Evolutionary conservation across 2,329 filamentous ascomycete species (phyloP), one percentile per base, ranked within the genome.

Genomic region (Talaromyces sp.): DNA sequence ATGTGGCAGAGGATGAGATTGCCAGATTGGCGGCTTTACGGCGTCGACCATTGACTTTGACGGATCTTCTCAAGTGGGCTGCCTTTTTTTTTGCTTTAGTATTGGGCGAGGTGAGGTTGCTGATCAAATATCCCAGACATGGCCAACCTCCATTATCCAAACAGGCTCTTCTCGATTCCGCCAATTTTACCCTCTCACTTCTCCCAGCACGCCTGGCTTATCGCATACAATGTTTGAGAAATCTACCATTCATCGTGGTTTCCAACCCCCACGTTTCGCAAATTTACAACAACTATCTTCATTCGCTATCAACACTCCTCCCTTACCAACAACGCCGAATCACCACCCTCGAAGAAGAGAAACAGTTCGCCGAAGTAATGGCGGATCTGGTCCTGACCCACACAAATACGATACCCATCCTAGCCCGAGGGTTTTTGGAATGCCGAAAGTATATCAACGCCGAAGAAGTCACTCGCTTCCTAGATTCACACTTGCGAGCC

Each of bases 301-400:
- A 97, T 74, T 96, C 91, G 2, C 80, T 99, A 19, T 93, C 89
- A 2, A 96, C 91, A 0, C 81, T 99, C 15, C 83, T 97, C 3
- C 92, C 93, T 5, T 97, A 93, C 68, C 86, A 88, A 33, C 81
- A 89, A 69, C 80, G 82, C 58, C 81, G 82, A 58, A 91, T 95
- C 61, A 84, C 83, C 48, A 90, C 84, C 1, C 78, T 94, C 46
- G 88, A 95, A 60, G 92, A 96, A 64, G 94, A 97, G 75, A 88
- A 91, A 62, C 83, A 85, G 57, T 99, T 99, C 73, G 96, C 93
- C 13, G 88, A 94, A 61, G 90, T 94, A 51, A 89, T 99, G 68
- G 89, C 92, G 62, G 92, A 97, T 70, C 83, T 99, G n/a, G 94
- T 99, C 0, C 86, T 92, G 60, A 97, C 93, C 1, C 94, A 99